Base-by-base conservation (phyloP, 768 basidiomycete genomes). In the Paxillus involutus region DNA sequence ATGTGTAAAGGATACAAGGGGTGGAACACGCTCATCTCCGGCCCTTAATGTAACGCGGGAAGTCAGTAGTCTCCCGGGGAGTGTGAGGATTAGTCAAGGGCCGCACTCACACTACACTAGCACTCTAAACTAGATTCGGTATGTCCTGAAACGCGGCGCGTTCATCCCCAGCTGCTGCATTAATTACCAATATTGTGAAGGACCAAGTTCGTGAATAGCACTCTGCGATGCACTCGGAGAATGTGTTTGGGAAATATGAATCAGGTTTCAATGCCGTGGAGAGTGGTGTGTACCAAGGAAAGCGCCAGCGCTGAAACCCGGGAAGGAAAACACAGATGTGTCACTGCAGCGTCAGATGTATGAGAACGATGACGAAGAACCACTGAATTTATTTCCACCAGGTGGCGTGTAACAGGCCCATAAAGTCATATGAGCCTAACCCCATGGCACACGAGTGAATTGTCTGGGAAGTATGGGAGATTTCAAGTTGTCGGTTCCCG, bases 251-350 rank as follows among this genome's bases (percentile, higher is more conserved):
- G 44, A 49, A 8, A 55, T 30, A 26, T 30, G 51, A 32, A 26
- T 40, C 36, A 45, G n/a, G 12, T 51, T 44, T 49, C 44, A 19
- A 8, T 30, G 42, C 49, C 54, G 54, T 50, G 54, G 54, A 39
- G 29, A 40, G 26, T 14, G n/a, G 37, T 45, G 40, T 10, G 16
- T 17, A 40, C 7, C 16, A 35, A 10, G 49, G 17, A 47, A 13
- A 14, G 36, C 21, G 32, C 43, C 29, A 35, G 43, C 14, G 36
- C 47, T 24, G 16, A 11, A 21, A 43, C 17, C 36, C 17, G 40
- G 32, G 40, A 54, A 21, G 17, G 35, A 35, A 26, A 39, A 36
- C 35, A 26, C 42, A 24, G 14, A 17, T 17, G n/a, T 30, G 26
- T 41, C 37, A 19, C 21, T 13, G 14, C 17, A n/a, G 26, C 35